Conservation (phyloP, 2,329 filamentous ascomycete genomes). For the Lasiodiplodia sp. region DNA sequence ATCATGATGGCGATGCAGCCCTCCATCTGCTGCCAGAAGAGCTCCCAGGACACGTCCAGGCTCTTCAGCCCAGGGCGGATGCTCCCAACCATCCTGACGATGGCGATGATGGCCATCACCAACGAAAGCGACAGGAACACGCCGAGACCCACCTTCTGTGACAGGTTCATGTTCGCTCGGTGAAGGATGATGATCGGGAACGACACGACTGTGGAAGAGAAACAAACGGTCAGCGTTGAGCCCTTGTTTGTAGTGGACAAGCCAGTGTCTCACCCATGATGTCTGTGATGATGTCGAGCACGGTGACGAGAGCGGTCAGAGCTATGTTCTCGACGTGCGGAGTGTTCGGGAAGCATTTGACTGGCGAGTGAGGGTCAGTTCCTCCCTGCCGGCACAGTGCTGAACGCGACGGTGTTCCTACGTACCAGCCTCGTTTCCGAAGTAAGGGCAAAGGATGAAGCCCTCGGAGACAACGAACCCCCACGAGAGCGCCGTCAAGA, state of each 20-base stretch:
- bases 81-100: constrained; percentile 33
- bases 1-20: constrained; percentile 34
- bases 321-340: neutral
- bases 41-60: constrained; percentile 31
- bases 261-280: neutral
- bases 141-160: neutral
- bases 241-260: too few relatives aligned
- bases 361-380: neutral
- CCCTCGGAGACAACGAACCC: neutral
- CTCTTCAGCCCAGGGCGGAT: constrained; percentile 27
- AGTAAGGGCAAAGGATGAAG: constrained; percentile 17
- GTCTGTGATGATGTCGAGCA: constrained; percentile 5
- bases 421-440: constrained; percentile 17
- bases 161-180: neutral
- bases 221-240: neutral
- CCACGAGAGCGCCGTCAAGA: constrained; percentile 15
- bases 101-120: constrained; percentile 10
- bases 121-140: constrained; percentile 1
- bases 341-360: neutral
- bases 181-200: constrained; percentile 3
- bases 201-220: neutral
- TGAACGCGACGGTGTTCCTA: neutral
- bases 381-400: neutral
- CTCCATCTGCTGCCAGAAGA: constrained; percentile 36
- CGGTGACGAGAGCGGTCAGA: neutral